These are phyloP conservation scores for Asclepias syriaca DNA, from an alignment of 257 asterid genomes.

Conservation along the genomic window DNA sequence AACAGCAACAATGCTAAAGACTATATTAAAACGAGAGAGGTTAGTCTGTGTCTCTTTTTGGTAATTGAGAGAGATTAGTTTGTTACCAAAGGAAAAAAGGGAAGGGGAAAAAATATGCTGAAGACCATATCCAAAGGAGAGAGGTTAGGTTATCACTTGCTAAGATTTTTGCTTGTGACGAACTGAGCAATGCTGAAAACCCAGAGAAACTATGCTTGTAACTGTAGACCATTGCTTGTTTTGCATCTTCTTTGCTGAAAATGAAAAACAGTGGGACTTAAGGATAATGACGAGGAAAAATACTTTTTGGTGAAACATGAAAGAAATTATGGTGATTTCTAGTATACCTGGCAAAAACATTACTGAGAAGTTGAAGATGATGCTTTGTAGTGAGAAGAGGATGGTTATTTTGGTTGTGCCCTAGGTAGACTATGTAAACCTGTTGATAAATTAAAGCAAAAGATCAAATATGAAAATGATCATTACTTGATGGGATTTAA, in stretches of 20 bases:
- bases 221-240: conserved; percentile 49
- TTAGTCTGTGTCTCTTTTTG: background rate
- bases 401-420: conserved; percentile 29
- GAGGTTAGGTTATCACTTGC: conserved; percentile 28
- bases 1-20: background rate
- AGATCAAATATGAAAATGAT: conserved; percentile 6
- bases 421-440: conserved; percentile 56
- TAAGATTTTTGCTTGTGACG: conserved; percentile 45
- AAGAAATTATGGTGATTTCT: background rate
- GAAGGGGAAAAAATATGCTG: background rate
- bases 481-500: background rate
- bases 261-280: background rate
- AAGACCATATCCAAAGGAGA: background rate
- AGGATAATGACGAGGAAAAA: background rate
- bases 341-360: conserved; percentile 37
- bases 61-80: too few species aligned
- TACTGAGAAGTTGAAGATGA: conserved; percentile 45
- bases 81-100: too few species aligned
- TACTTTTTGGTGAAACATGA: background rate
- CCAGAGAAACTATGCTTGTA: conserved; percentile 58
- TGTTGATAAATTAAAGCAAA: conserved; percentile 13
- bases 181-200: conserved; percentile 49
- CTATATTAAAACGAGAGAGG: background rate
- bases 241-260: conserved; percentile 49
- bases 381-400: conserved; percentile 33